phyloP scores from a whole-genome alignment of 768 basidiomycete species.

The Lactarius sp. region DNA sequence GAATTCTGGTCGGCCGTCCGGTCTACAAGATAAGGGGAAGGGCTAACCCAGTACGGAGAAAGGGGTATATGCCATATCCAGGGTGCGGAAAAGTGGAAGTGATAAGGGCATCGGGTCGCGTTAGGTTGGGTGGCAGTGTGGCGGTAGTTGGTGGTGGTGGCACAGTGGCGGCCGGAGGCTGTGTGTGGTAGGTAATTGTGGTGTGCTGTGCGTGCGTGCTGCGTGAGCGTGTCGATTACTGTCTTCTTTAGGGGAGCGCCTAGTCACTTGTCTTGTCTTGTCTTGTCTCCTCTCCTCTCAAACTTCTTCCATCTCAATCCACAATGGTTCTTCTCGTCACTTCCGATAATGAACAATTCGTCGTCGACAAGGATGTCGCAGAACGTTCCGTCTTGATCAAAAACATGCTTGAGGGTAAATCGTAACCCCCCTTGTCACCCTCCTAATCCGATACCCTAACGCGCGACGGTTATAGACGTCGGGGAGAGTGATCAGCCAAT shows the following conservation, averaged over 20 bases:
- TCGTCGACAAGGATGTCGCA: slow-evolving; percentile 89
- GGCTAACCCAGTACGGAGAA: slow-evolving; percentile 43
- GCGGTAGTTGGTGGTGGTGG: neutral
- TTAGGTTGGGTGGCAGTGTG: neutral
- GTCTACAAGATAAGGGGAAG: slow-evolving; percentile 5
- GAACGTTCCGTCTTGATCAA: slow-evolving; percentile 96
- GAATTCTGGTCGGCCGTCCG: slow-evolving; percentile 28
- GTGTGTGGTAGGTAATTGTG: too few species aligned
- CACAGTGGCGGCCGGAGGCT: too few species aligned
- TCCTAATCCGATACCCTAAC: slow-evolving; percentile 12
- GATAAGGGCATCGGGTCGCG: slow-evolving; percentile 41
- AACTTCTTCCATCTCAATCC: slow-evolving; percentile 24
- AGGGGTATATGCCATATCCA: slow-evolving; percentile 39
- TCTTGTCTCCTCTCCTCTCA: neutral
- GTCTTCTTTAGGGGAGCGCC: neutral
- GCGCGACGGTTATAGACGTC: slow-evolving; percentile 54
- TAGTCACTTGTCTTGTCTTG: too few species aligned
- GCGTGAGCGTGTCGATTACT: too few species aligned
- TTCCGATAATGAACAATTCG: slow-evolving; percentile 94
- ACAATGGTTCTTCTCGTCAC: slow-evolving; percentile 84
- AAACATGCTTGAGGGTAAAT: slow-evolving; percentile 96
- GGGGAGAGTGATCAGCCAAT: slow-evolving; percentile 94
- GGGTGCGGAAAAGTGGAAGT: slow-evolving; percentile 38
- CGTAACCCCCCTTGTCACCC: neutral
- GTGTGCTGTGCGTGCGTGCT: neutral